Evolutionary conservation across 805 yeast genomes (phyloP).

Genomic region (Saccharomycopsis sp.): DNA sequence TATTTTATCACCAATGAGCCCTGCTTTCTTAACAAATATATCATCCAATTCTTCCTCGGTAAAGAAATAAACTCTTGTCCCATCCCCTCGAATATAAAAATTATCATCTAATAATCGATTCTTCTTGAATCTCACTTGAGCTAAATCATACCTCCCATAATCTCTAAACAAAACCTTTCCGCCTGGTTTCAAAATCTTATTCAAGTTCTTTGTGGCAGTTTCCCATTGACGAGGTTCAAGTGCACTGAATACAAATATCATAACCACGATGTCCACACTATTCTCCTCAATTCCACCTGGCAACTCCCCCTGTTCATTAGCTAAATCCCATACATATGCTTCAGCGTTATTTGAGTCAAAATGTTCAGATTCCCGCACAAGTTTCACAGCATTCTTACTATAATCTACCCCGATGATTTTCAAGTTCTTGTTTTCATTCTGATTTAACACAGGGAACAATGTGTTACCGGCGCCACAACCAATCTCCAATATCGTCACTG

Average conservation of each 20-base stretch:
- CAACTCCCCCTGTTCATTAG: constrained; percentile 61
- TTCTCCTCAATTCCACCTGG: constrained; percentile 81
- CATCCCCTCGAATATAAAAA: constrained; percentile 95
- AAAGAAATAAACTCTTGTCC: constrained; percentile 94
- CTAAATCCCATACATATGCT: constrained; percentile 94
- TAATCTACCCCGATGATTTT: constrained; percentile 82
- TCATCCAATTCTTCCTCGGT: constrained; percentile 83
- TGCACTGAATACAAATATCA: constrained; percentile 93
- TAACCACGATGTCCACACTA: constrained; percentile 85
- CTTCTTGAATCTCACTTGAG: constrained; percentile 89
- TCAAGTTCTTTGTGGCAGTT: constrained; percentile 65
- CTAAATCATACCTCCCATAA: constrained; percentile 92
- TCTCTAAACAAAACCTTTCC: constrained; percentile 87
- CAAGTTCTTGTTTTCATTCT: constrained; percentile 73
- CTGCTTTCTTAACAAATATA: constrained; percentile 52
- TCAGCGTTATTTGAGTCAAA: constrained; percentile 56
- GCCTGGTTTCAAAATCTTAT: constrained; percentile 80
- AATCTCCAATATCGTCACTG: constrained; percentile 72
- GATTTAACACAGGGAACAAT: constrained; percentile 78
- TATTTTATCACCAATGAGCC: constrained; percentile 62
- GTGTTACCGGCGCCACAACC: constrained; percentile 99
- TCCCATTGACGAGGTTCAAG: constrained; percentile 88
- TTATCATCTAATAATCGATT: constrained; percentile 83
- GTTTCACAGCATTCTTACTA: constrained; percentile 80
- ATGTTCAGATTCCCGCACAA: constrained; percentile 59